phyloP scores from a whole-genome alignment of 805 yeast species.

The Ogataea pignaliae region DNA sequence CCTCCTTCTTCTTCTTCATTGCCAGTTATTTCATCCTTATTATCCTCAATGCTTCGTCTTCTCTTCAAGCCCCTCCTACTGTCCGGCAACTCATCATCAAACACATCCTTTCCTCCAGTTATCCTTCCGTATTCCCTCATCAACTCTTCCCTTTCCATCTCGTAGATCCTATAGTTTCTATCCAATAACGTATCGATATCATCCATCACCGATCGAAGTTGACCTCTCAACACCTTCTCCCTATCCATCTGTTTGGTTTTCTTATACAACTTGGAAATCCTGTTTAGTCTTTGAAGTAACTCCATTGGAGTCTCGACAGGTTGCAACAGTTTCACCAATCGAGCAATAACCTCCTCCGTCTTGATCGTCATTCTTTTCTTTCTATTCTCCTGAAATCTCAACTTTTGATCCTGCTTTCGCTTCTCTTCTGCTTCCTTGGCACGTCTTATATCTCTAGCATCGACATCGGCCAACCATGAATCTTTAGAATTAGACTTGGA shows the following conservation, averaged over 20 bases:
- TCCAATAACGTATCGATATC: constrained; percentile 40
- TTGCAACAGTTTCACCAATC: constrained; percentile 41
- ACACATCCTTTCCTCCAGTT: constrained; percentile 34
- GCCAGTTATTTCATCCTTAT: too few relatives aligned
- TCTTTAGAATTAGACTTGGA: constrained; percentile 26
- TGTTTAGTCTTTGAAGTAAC: constrained; percentile 41
- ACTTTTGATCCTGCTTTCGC: constrained; percentile 22
- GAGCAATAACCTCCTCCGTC: constrained; percentile 20
- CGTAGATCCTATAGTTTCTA: constrained; percentile 47
- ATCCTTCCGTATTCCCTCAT: constrained; percentile 38
- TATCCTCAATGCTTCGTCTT: constrained; percentile 3
- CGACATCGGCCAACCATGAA: constrained; percentile 21
- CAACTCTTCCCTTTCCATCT: constrained; percentile 52
- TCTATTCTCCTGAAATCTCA: constrained; percentile 7
- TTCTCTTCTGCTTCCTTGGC: constrained; percentile 22
- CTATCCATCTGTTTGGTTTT: constrained; percentile 10
- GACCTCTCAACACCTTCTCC: constrained; percentile 17
- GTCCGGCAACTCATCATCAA: constrained; percentile 14
- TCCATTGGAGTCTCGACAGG: constrained; percentile 61
- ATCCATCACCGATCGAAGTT: constrained; percentile 42
- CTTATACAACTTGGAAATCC: constrained; percentile 12
- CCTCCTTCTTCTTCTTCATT: too few relatives aligned
- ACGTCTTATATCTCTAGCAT: constrained; percentile 19
- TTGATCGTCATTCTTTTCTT: constrained; percentile 8
- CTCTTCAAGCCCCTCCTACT: constrained; percentile 1